Percentiles rank a stretch among this genome's conserved stretches.
phyloP scores from a whole-genome alignment of 441 rosid species.

The Adansonia madagascariensis region DNA sequence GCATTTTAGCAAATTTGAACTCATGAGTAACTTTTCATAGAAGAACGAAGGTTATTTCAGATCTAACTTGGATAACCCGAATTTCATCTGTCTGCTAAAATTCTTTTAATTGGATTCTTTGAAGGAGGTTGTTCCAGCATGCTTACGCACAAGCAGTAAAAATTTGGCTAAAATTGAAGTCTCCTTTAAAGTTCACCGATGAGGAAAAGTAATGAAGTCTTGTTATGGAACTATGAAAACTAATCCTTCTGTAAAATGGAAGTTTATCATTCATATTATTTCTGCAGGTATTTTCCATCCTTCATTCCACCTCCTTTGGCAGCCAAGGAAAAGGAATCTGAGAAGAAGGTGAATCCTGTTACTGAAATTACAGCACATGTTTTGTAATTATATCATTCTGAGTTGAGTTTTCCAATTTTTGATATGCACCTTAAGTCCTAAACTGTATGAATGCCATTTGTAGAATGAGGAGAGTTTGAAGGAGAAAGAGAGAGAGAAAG shows the following conservation, averaged over 20 bases:
- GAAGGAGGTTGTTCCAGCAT: neutral
- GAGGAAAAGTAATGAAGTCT: slow-evolving; percentile 20
- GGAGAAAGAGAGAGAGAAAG: slow-evolving; percentile 77
- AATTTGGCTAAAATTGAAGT: neutral
- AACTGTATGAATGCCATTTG: slow-evolving; percentile 23
- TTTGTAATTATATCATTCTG: slow-evolving; percentile 8
- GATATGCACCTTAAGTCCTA: slow-evolving; percentile 10
- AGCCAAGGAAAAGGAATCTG: slow-evolving; percentile 83
- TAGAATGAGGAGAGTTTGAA: slow-evolving; percentile 81
- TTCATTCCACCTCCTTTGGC: slow-evolving; percentile 96
- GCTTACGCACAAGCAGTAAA: neutral
- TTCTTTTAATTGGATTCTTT: neutral
- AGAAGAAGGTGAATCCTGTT: slow-evolving; percentile 70
- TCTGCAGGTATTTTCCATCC: slow-evolving; percentile 98
- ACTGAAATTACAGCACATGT: slow-evolving; percentile 12
- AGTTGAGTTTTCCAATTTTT: slow-evolving; percentile 23
- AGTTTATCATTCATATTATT: slow-evolving; percentile 49
- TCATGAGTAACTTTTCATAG: neutral
- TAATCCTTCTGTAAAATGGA: slow-evolving; percentile 39
- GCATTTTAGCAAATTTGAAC: neutral
- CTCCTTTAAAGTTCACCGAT: neutral
- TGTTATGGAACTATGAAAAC: slow-evolving; percentile 16
- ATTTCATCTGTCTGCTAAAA: neutral
- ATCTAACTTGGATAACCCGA: slow-evolving; percentile 6
- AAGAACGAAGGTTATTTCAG: slow-evolving; percentile 1